Percentiles rank a stretch among this genome's conserved stretches.
These are phyloP conservation scores for Fusarium buharicum DNA, from an alignment of 2,329 filamentous ascomycete genomes.

Conservation along the genomic window DNA sequence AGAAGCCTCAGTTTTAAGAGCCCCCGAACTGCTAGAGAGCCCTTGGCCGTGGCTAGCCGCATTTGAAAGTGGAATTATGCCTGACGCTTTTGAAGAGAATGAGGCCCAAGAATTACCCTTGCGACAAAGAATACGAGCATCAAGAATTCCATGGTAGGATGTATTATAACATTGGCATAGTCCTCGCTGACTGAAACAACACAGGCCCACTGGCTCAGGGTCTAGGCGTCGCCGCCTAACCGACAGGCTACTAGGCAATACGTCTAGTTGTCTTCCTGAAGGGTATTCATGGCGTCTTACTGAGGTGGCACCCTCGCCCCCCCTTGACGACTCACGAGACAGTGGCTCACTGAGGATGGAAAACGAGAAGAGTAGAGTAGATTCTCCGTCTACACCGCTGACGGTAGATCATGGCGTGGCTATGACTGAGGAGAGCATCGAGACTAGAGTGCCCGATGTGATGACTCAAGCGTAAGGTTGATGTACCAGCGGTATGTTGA, in stretches of 20 bases:
- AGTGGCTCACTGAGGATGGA: neutral
- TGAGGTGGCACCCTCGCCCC: neutral
- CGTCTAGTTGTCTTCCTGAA: constrained; percentile 1
- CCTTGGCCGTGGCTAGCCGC: constrained; percentile 23
- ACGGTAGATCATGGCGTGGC: constrained; percentile 64
- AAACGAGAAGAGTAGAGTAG: constrained; percentile 4
- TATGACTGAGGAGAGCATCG: constrained; percentile 66
- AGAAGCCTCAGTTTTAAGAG: neutral
- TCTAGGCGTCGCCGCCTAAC: constrained; percentile 15
- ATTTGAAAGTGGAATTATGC: neutral
- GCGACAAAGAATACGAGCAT: constrained; percentile 13
- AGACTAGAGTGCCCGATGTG: constrained; percentile 58
- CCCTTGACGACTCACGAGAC: neutral
- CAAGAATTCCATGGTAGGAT: constrained; percentile 23
- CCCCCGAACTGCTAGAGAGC: constrained; percentile 1
- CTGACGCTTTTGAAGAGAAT: neutral
- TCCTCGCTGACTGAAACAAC: constrained; percentile 8
- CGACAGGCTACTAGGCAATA: constrained; percentile 9
- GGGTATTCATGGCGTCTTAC: constrained; percentile 2
- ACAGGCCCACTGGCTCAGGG: constrained; percentile 14
- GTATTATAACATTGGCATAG: neutral
- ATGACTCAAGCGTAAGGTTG: constrained; percentile 48
- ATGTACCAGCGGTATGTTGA: neutral
- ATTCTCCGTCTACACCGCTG: constrained; percentile 47
- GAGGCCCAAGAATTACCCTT: neutral